Base-by-base conservation (phyloP, 2,329 filamentous ascomycete genomes). In the Neurospora crassa region DNA sequence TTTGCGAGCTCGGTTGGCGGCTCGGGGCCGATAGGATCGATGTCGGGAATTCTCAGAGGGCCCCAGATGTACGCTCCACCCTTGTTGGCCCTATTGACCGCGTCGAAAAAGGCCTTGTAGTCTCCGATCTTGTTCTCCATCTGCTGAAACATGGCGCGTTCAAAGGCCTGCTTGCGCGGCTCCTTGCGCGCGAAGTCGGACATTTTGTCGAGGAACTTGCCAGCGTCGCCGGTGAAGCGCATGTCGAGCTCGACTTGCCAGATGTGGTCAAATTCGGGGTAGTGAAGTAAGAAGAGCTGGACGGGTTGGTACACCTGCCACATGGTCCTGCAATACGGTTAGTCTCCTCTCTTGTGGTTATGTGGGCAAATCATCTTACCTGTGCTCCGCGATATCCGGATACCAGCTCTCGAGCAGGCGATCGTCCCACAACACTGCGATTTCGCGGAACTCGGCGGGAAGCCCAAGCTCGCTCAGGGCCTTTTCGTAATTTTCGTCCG, bases 401-500 rank as follows among this genome's bases (percentile, higher is more conserved):
- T 92, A 92, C 82, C 90, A 87, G 74, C 88, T 84, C 71, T 83
- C 80, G 85, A 92, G 91, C 78, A 91, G 87, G 72, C 84, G 80
- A 77, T 91, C 89, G 11, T 89, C 90, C 90, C 90, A 92, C 14
- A 92, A 82, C 0, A 88, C 87, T n/a, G 87, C 86, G 81, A 92
- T 89, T 71, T 88, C 89, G 77, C 84, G 87, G 79, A 92, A 91
- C 76, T 92, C 90, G 74, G 86, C 82, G 1, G 90, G 86, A 18
- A 89, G 82, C 73, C 84, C 84, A 67, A 84, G 82, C 71, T 84
- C 79, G 29, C 74, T 67, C 77, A 84, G 85, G 70, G 78, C 89
- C 79, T 81, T 85, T 77, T 81, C 82, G 81, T 83, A 91, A 75
- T 81, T 79, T 68, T 83, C 82, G 29, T 83, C 78, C 29, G 85